Percentiles rank a stretch among this genome's conserved stretches.
phyloP scores from a whole-genome alignment of 257 asterid genomes.

The Solanum gracilifrons region DNA sequence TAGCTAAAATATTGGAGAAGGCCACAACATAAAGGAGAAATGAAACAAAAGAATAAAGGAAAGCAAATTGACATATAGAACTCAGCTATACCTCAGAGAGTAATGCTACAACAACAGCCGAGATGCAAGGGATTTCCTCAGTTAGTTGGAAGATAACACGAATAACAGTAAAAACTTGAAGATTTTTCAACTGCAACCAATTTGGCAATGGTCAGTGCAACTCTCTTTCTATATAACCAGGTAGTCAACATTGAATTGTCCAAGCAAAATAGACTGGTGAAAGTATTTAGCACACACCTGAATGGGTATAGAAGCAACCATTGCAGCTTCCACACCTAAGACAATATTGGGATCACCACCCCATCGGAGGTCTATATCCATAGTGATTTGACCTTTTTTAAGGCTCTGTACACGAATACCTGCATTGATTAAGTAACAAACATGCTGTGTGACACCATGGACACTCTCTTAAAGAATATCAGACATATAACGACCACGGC shows the following conservation, averaged over 20 bases:
- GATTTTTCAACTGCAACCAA: constrained; percentile 85
- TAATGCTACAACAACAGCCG: constrained; percentile 97
- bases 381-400: constrained; percentile 92
- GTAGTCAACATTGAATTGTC: neutral
- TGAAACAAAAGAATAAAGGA: neutral
- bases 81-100: constrained; percentile 69
- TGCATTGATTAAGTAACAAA: constrained; percentile 19
- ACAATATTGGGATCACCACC: constrained; percentile 98
- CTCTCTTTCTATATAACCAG: neutral
- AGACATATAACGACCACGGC: neutral
- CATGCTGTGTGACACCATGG: neutral
- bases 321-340: constrained; percentile 91
- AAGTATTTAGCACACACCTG: constrained; percentile 44
- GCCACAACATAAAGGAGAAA: neutral
- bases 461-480: neutral
- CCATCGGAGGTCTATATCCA: constrained; percentile 98
- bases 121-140: constrained; percentile 96
- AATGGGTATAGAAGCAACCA: constrained; percentile 93
- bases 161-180: constrained; percentile 82
- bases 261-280: neutral
- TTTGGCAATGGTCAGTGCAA: constrained; percentile 4
- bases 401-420: constrained; percentile 99
- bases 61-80: neutral
- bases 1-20: neutral
- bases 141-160: constrained; percentile 95